Base-by-base conservation (phyloP, 2,329 filamentous ascomycete genomes). In the Aspergillus carbonarius region DNA sequence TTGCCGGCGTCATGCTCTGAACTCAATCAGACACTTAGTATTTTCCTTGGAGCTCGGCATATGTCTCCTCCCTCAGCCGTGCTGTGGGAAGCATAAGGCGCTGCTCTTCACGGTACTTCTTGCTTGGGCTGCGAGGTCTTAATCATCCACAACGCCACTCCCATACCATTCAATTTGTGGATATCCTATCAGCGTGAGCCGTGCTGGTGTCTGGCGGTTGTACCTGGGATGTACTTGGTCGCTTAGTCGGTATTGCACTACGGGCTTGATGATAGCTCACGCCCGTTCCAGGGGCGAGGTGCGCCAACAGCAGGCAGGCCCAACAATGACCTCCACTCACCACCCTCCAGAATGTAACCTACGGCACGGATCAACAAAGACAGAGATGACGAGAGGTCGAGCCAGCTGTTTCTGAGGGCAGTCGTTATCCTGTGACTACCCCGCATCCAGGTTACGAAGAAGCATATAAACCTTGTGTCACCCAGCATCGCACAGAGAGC, bases 371-470 rank as follows among this genome's bases (percentile, higher is more conserved):
- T 53, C 49, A 59, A 54, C 50, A 39, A 35, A 40, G 20, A 35
- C 17, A 52, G 17, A 40, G 58, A 55, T 53, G 49, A 57, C 34
- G 56, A 52, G 42, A 23, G 34, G 58, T 59, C 46, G 32, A 52
- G 50, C 54, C 40, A 58, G 58, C 54, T 60, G 39, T 32, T 46
- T 15, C 13, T 35, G 32, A 18, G 42, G 30, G 49, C 37, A 32
- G 42, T 17, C 34, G 20, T 35, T 30, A 27, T 64, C 62, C 58
- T 54, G 59, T 64, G 63, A 66, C 63, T 64, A 66, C 63, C 63
- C 63, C 63, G 63, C 63, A 61, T 61, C 56, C 51, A 18, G 58
- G 56, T 54, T 55, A 60, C 61, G 57, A 55, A 39, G 32, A 48
- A 34, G 35, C 60, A 65, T 66, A 66, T 63, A 64, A 63, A 50